Percentiles rank a stretch among this genome's conserved stretches.
Evolutionary conservation across 179 eudicot species (phyloP).

Genomic region (Nepenthes alata): DNA sequence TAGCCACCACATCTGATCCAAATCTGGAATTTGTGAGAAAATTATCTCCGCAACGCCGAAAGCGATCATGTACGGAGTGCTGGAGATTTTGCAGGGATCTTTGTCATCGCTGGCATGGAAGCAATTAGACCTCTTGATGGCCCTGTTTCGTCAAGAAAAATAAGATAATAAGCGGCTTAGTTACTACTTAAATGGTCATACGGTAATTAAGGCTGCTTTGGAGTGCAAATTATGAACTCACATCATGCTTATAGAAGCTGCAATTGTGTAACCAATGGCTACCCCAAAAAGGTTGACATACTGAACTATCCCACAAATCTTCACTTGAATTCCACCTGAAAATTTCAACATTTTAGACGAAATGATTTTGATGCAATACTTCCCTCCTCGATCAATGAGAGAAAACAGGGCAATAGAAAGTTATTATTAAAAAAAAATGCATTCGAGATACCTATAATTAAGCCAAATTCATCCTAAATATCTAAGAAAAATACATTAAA

Average conservation of each 20-base stretch:
- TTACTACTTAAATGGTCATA: background rate
- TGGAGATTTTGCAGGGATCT: slow-evolving; percentile 21
- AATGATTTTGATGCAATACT: too few relatives aligned
- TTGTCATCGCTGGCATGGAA: slow-evolving; percentile 21
- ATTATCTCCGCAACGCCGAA: slow-evolving; percentile 27
- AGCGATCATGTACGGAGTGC: slow-evolving; percentile 31
- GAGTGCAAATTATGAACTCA: slow-evolving; percentile 11
- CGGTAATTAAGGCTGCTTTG: background rate
- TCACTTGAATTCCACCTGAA: slow-evolving; percentile 38
- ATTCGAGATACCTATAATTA: too few relatives aligned
- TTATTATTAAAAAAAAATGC: too few relatives aligned
- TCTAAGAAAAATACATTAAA: too few relatives aligned
- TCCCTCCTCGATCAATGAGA: too few relatives aligned
- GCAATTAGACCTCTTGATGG: slow-evolving; percentile 30
- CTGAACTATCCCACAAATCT: slow-evolving; percentile 44
- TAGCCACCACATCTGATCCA: slow-evolving; percentile 39
- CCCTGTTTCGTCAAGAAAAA: slow-evolving; percentile 18
- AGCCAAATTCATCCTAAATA: too few relatives aligned
- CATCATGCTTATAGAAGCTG: slow-evolving; percentile 53
- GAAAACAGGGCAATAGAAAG: too few relatives aligned
- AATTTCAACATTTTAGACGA: too few relatives aligned
- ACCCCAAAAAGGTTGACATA: slow-evolving; percentile 39
- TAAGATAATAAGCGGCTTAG: background rate
- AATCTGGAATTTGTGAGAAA: slow-evolving; percentile 34
- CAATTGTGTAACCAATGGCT: slow-evolving; percentile 49